Base-by-base conservation (phyloP, 73 alveolate genomes). In the Paramecium bursaria region DNA sequence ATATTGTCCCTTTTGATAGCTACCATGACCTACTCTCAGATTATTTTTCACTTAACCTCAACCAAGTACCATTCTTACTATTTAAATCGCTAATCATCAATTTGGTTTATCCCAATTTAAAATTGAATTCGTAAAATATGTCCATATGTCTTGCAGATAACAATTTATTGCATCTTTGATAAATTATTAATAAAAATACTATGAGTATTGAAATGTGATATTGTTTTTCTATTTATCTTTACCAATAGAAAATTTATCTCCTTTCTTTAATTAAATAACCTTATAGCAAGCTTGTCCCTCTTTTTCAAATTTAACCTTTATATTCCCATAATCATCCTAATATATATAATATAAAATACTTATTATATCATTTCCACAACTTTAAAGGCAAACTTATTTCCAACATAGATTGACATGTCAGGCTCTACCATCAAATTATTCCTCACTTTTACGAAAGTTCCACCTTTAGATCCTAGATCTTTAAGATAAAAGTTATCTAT, bases 1-100 rank as follows among this genome's bases (percentile, higher is more conserved):
- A 57, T 57, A 13, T 57, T 0, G 76, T 9, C 33, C 76, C 76
- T 29, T 57, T 9, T 27, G 27, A 31, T 30, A 57, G 33, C 9
- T 57, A 25, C 7, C 6, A 27, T n/a, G 76, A 50, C 4, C 30
- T 21, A 15, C 82, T 67, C 19, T 67, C 22, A n/a, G 25, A 4
- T 42, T 67, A 35, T 67, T 67, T 67, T 42, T 67, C 82, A 67
- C 82, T 67, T 67, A 67, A 39, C 44, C 82, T 67, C 15, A 35
- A 35, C 82, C 82, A 67, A 10, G 82, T 67, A 39, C 82, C 82
- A 67, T 67, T 67, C 17, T 42, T 67, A 42, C 82, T 67, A n/a
- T 67, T 57, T 42, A 67, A 42, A 67, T 67, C 82, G 44, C 44
- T 67, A 4, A 67, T 67, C 82, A 67, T 67, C 44, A 67, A 42